These are phyloP conservation scores for Schwanniomyces sp. DNA, from an alignment of 805 yeast genomes.

Conservation along the genomic window DNA sequence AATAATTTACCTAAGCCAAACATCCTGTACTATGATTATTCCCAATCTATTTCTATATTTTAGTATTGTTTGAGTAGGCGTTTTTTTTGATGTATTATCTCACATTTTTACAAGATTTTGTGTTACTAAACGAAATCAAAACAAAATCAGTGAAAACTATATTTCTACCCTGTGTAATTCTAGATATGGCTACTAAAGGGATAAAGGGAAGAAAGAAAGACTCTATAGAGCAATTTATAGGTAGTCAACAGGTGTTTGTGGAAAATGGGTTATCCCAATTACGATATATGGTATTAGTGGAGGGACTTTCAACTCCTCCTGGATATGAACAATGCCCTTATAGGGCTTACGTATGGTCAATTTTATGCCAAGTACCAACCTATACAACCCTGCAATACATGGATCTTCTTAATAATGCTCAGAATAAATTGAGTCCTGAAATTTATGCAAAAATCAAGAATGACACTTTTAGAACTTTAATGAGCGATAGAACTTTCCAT, in stretches of 20 bases:
- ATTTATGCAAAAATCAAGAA: conserved; percentile 71
- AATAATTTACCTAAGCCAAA: conserved; percentile 62
- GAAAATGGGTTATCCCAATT: conserved; percentile 36
- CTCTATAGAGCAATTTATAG: conserved; percentile 36
- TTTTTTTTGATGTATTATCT: neutral
- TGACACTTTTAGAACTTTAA: conserved; percentile 83
- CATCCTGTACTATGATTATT: conserved; percentile 24
- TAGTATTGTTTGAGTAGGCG: too few relatives aligned
- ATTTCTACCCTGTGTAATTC: neutral
- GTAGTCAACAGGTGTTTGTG: conserved; percentile 33
- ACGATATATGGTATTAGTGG: conserved; percentile 39
- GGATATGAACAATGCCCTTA: conserved; percentile 61
- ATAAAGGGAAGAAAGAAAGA: conserved; percentile 33
- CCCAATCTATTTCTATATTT: neutral
- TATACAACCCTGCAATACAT: conserved; percentile 56
- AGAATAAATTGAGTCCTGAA: conserved; percentile 41
- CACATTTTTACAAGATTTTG: neutral
- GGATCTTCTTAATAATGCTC: conserved; percentile 52
- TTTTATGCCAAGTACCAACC: conserved; percentile 64
- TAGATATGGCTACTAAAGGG: neutral
- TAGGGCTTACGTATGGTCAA: conserved; percentile 78
- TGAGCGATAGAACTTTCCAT: conserved; percentile 68
- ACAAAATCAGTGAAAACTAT: neutral
- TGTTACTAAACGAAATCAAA: neutral
- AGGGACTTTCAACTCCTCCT: conserved; percentile 39